Evolutionary conservation across 441 rosid genomes (phyloP).

Genomic region (Adansonia gregorii): DNA sequence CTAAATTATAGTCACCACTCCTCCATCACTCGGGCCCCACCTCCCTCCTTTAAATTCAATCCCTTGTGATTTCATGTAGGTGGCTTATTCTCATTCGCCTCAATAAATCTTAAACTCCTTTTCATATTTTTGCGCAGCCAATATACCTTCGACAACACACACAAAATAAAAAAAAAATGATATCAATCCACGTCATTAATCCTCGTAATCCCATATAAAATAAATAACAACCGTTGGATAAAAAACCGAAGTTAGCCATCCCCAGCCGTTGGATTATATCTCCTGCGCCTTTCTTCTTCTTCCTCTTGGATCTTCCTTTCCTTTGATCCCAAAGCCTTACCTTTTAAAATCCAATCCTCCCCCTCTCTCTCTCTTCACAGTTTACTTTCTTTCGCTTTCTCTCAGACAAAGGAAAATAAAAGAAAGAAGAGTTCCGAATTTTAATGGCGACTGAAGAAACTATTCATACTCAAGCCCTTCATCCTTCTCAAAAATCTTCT

Average conservation of each 20-base stretch:
- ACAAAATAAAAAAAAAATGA: background rate
- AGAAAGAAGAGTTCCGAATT: background rate
- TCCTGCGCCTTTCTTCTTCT: background rate
- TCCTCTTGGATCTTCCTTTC: background rate
- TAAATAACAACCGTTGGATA: constrained; percentile 51
- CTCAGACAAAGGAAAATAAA: background rate
- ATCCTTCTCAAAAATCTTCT: constrained; percentile 11
- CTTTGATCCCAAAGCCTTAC: constrained; percentile 20
- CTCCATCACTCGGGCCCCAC: background rate
- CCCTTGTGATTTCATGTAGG: constrained; percentile 21
- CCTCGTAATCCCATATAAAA: constrained; percentile 25
- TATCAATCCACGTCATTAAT: constrained; percentile 41
- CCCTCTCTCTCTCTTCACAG: background rate
- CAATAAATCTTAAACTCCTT: background rate
- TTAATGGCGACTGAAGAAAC: constrained; percentile 35
- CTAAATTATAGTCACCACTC: background rate
- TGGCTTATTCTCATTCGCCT: background rate
- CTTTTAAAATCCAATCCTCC: constrained; percentile 38
- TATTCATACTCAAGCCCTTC: constrained; percentile 10
- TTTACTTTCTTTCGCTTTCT: background rate
- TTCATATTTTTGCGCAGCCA: background rate
- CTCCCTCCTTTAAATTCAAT: constrained; percentile 3
- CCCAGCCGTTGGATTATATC: constrained; percentile 46
- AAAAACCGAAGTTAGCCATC: background rate
- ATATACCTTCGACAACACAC: background rate